phyloP scores from a whole-genome alignment of 495 filamentous ascomycete species.

The Pseudomonodictys pantanalensis region DNA sequence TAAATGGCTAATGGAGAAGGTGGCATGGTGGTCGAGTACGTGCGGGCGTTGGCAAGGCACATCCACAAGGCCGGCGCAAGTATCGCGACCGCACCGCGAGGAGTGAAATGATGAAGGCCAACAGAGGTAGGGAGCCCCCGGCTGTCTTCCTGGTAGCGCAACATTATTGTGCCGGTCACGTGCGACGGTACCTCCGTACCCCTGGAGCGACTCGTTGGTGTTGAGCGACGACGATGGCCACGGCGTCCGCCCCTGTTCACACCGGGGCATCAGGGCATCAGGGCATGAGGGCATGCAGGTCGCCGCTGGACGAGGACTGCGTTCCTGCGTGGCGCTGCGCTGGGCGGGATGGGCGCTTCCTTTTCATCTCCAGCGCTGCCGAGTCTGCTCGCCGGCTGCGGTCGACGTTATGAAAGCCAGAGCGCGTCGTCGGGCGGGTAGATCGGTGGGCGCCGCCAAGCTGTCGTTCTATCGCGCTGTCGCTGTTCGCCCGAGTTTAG shows the following conservation, averaged over 20 bases:
- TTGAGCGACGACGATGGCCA: background rate
- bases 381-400: constrained; percentile 1
- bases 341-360: background rate
- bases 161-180: constrained; percentile 16
- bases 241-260: background rate
- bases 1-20: constrained; percentile 32
- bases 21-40: constrained; percentile 24
- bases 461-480: constrained; percentile 2
- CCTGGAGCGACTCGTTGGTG: background rate
- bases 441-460: constrained; percentile 22
- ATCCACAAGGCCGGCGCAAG: constrained; percentile 8
- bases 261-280: too few species aligned
- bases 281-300: background rate
- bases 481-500: constrained; percentile 7
- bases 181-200: background rate
- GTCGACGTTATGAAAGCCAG: constrained; percentile 7
- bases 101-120: constrained; percentile 26
- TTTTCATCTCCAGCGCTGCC: background rate
- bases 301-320: background rate
- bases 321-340: background rate
- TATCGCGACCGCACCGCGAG: constrained; percentile 8
- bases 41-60: constrained; percentile 7
- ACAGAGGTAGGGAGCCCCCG: constrained; percentile 8
- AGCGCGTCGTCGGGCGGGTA: constrained; percentile 6
- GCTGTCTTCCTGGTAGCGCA: constrained; percentile 6